Base-by-base conservation (phyloP, 805 yeast genomes). In the Candida hungchunana region DNA sequence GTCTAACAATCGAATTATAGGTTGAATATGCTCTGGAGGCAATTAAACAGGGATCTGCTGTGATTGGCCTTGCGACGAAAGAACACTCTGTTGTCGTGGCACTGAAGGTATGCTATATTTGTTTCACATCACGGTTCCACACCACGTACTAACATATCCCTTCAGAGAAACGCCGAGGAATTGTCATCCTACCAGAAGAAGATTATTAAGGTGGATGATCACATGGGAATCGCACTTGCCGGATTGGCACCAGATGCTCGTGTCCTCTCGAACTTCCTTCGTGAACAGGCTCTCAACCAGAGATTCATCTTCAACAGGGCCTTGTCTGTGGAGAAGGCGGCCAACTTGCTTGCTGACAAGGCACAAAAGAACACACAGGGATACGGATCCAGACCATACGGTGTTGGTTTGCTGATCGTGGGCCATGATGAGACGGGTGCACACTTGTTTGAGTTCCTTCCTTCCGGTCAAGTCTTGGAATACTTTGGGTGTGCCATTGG, bases 171-270 rank as follows among this genome's bases (percentile, higher is more conserved):
- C 59, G 96, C 97, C 6, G 99, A 93, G 62, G 97, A 93, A 59
- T 71, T 93, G 46, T 97, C 98, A 18, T 87, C 97, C 26, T 93
- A 89, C 62, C 99, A 93, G 59, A 86, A 85, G 71, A 93, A 93
- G 60, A 73, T 93, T 52, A 82, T 90, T 59, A 81, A 84, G 58
- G 80, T 94, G 39, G 99, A 93, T 59, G 82, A 81, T 43, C 97
- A 93, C 59, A 64, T 93, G 73, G 99, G 97, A 22, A 73, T 93
- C 46, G 96, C 96, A 1, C 71, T 93, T 38, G 96, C 99, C 2
- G 99, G 99, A 8, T 75, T 93, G 53, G 97, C 97, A 1, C 97
- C 99, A 13, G 99, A 93, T 59, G 98, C 97, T 17, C 74, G 99
- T 48, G 95, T 93, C 25, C 71, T 93, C 50, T 80, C 95, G 32